These are phyloP conservation scores for Podila verticillata DNA, from an alignment of 192 early-diverging fungal genomes.

Conservation along the genomic window DNA sequence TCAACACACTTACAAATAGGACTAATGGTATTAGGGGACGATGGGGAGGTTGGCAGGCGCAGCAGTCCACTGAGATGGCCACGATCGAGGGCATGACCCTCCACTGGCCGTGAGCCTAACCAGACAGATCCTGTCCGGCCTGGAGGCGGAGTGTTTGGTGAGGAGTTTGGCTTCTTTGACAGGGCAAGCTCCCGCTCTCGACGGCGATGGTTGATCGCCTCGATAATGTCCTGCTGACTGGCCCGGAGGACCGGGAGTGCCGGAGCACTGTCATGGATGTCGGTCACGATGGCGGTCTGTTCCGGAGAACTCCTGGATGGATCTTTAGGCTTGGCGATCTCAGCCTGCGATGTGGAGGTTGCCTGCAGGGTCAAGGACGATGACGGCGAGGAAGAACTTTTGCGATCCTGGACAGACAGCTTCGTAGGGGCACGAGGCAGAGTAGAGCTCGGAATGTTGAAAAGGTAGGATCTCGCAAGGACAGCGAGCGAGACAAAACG, in stretches of 20 bases:
- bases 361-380: not conserved
- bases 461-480: too few species aligned
- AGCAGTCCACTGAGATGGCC: not conserved
- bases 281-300: not conserved
- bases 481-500: too few species aligned
- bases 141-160: not conserved
- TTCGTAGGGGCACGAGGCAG: too few species aligned
- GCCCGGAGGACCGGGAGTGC: not conserved
- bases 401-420: too few species aligned
- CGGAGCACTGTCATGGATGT: not conserved
- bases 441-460: too few species aligned
- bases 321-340: not conserved
- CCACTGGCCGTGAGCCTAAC: not conserved
- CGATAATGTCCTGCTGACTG: conserved; percentile 1
- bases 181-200: not conserved
- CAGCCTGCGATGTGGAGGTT: not conserved
- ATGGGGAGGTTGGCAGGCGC: not conserved
- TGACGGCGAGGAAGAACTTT: not conserved
- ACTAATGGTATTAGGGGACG: not conserved
- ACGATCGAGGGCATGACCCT: too few species aligned
- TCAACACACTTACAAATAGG: not conserved
- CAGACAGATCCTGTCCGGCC: not conserved
- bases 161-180: not conserved
- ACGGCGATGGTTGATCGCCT: not conserved
- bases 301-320: not conserved